These are phyloP conservation scores for Wallacemonas rigidus DNA, from an alignment of 208 protist genomes.

Conservation along the genomic window DNA sequence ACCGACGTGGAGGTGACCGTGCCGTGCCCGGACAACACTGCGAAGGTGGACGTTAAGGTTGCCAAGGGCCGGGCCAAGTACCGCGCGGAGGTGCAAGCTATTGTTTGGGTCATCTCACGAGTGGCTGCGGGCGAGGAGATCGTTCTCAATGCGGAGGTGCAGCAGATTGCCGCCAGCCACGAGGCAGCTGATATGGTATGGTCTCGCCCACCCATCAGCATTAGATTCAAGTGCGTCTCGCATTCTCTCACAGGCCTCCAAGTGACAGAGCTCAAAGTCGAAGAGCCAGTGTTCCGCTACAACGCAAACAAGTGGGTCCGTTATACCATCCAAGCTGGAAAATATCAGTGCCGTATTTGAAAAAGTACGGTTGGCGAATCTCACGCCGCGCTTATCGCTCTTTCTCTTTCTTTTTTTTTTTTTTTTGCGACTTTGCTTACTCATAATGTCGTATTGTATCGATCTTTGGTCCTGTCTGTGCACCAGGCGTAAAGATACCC, in stretches of 20 bases:
- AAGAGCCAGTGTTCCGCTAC: constrained; percentile 81
- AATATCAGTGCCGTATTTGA: constrained; percentile 96
- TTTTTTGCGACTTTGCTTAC: constrained; percentile 13
- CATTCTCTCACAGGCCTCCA: constrained; percentile 96
- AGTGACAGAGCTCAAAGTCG: constrained; percentile 94
- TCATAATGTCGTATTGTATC: not conserved
- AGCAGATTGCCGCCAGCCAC: constrained; percentile 83
- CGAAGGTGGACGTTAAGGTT: constrained; percentile 77
- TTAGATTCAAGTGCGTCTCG: constrained; percentile 95
- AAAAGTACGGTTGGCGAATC: not conserved
- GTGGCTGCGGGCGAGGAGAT: constrained; percentile 86
- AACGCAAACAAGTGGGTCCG: constrained; percentile 97
- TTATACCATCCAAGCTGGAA: constrained; percentile 97
- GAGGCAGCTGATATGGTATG: constrained; percentile 77
- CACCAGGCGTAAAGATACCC: no score
- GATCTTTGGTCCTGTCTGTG: no score
- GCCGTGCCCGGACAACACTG: constrained; percentile 94
- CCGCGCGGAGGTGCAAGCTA: constrained; percentile 80
- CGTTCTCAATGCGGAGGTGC: constrained; percentile 89
- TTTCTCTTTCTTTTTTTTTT: constrained; percentile 7
- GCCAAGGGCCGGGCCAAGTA: constrained; percentile 91
- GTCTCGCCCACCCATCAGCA: constrained; percentile 94
- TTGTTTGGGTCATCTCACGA: constrained; percentile 91
- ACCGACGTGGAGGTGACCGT: constrained; percentile 81
- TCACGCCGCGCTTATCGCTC: not conserved